Evolutionary conservation across 2,329 filamentous ascomycete species (phyloP).

Genomic region (Colletotrichum sp.): DNA sequence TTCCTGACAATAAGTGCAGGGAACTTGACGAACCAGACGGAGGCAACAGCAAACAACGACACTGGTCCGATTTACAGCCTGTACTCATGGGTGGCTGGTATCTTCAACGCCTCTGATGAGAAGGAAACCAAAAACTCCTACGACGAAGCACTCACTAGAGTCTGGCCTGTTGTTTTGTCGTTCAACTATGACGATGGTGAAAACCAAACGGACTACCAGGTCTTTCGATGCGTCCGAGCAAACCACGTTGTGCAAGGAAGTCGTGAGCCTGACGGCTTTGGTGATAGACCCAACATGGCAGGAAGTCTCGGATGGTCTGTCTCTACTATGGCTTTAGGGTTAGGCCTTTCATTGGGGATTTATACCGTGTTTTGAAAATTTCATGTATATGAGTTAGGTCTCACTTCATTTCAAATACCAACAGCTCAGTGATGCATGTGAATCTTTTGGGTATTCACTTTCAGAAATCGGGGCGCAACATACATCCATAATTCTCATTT

Average conservation of each 20-base stretch:
- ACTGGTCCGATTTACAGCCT: not conserved
- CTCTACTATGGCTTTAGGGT: not conserved
- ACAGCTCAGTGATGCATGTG: not conserved
- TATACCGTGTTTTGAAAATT: not conserved
- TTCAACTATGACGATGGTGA: not conserved
- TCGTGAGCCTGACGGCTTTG: not conserved
- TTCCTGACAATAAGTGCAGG: not conserved
- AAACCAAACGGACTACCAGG: not conserved
- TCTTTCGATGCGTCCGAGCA: not conserved
- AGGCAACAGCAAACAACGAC: not conserved
- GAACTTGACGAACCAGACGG: not conserved
- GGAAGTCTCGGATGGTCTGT: not conserved
- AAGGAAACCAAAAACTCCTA: not conserved
- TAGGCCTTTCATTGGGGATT: not conserved
- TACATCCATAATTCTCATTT: no score
- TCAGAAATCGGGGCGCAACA: not conserved
- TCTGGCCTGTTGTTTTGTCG: not conserved
- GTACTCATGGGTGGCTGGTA: not conserved
- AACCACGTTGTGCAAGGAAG: not conserved
- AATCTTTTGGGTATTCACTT: not conserved
- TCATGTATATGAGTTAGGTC: rapidly evolving
- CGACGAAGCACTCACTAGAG: not conserved
- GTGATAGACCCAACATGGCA: not conserved
- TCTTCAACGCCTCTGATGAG: not conserved
- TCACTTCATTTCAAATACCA: not conserved